Percentiles rank a stretch among this genome's conserved stretches.
These are phyloP conservation scores for Adansonia madagascariensis DNA, from an alignment of 441 rosid species.

Conservation along the genomic window DNA sequence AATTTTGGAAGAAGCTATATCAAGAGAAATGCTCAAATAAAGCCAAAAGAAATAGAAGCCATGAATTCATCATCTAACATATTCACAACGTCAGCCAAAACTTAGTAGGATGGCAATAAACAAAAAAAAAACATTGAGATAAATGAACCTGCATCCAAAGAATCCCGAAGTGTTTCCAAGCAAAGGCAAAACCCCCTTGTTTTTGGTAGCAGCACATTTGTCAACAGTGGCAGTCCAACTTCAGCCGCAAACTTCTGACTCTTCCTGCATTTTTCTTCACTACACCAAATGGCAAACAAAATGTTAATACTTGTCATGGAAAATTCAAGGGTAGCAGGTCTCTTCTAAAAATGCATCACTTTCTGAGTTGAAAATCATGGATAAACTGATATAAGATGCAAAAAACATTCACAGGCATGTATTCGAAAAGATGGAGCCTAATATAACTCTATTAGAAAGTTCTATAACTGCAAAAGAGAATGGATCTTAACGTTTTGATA, in stretches of 20 bases:
- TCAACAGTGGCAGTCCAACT: slow-evolving; percentile 73
- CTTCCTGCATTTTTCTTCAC: slow-evolving; percentile 75
- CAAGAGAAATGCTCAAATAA: background rate
- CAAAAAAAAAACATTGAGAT: background rate
- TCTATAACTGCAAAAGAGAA: background rate
- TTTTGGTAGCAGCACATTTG: slow-evolving; percentile 84
- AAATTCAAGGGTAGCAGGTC: background rate
- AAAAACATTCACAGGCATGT: background rate
- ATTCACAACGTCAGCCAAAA: background rate
- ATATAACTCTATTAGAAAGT: background rate
- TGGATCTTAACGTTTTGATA: background rate
- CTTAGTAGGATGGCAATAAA: background rate
- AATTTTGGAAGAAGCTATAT: slow-evolving; percentile 15
- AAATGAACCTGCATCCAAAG: slow-evolving; percentile 81
- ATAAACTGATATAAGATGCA: background rate
- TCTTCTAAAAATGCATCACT: background rate
- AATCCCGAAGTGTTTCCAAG: slow-evolving; percentile 65
- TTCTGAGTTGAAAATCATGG: background rate
- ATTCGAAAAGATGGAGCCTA: background rate
- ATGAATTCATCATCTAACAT: background rate
- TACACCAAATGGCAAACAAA: slow-evolving; percentile 42
- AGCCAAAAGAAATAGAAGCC: background rate
- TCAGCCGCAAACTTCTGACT: slow-evolving; percentile 78
- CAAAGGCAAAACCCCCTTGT: slow-evolving; percentile 79
- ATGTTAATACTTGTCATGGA: background rate